Percentiles rank a stretch among this genome's conserved stretches.
Evolutionary conservation across 768 basidiomycete species (phyloP).

Genomic region (Xerocomus spinulosus): DNA sequence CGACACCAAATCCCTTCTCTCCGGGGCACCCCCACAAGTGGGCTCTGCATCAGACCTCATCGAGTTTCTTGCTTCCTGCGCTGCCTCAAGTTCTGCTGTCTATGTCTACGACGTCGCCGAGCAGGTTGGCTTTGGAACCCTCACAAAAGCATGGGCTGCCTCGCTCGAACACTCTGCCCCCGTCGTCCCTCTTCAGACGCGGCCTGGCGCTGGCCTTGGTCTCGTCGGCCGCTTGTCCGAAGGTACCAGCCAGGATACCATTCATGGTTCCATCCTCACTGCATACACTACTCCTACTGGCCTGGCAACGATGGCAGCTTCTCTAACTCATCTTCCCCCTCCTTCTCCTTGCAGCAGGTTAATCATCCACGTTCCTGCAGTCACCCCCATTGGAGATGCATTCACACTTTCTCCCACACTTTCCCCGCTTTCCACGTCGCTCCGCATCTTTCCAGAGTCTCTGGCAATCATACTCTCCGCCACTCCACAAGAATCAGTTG

Average conservation of each 20-base stretch:
- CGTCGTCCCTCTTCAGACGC: slow-evolving; percentile 71
- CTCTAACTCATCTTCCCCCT: slow-evolving; percentile 66
- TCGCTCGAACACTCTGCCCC: slow-evolving; percentile 41
- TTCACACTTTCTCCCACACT: slow-evolving; percentile 77
- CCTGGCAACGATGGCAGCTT: slow-evolving; percentile 76
- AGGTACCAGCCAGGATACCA: slow-evolving; percentile 67
- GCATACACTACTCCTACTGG: slow-evolving; percentile 84
- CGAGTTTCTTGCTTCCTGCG: slow-evolving; percentile 62
- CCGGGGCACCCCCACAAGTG: slow-evolving; percentile 5
- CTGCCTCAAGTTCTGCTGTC: slow-evolving; percentile 55
- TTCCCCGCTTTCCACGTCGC: slow-evolving; percentile 55
- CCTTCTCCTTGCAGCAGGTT: slow-evolving; percentile 62
- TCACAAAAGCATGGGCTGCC: slow-evolving; percentile 63
- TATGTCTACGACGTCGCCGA: slow-evolving; percentile 83
- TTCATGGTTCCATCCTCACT: slow-evolving; percentile 57
- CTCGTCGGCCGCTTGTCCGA: slow-evolving; percentile 77
- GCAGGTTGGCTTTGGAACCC: slow-evolving; percentile 74
- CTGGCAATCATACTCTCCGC: slow-evolving; percentile 77
- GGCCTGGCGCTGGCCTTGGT: slow-evolving; percentile 78
- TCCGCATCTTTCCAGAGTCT: slow-evolving; percentile 58
- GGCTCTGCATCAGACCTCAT: slow-evolving; percentile 56
- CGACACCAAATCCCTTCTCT: slow-evolving; percentile 20
- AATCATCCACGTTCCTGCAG: slow-evolving; percentile 78
- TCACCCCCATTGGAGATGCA: slow-evolving; percentile 57
- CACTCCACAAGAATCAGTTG: slow-evolving; percentile 76